A percentile compares a stretch with the other conserved stretches of the same genome.
phyloP scores from a whole-genome alignment of 352 stramenopile genomes.

The Aphanomyces astaci region DNA sequence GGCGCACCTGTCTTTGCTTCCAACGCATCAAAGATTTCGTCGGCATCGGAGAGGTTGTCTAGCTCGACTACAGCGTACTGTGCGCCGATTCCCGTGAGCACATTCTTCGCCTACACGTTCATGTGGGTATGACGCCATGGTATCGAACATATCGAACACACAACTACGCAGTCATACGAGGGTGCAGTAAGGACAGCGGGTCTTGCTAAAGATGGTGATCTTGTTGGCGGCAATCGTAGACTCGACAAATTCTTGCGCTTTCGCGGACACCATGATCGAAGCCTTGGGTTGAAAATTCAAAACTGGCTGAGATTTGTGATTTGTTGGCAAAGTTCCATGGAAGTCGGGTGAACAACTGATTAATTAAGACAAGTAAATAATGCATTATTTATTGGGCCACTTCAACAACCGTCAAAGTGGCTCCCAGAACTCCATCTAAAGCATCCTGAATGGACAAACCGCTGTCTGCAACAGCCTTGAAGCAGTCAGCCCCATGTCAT shows the following conservation, averaged over 20 bases:
- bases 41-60: conserved; percentile 59
- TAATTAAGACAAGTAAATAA: too few species aligned
- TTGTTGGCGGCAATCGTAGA: conserved; percentile 37
- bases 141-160: too few species aligned
- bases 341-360: background rate
- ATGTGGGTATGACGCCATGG: too few species aligned
- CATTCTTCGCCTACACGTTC: conserved; percentile 65
- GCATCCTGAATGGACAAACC: too few species aligned
- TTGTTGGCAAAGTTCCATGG: background rate
- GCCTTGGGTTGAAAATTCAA: background rate
- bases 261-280: conserved; percentile 1
- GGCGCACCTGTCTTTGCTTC: conserved; percentile 67
- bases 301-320: too few species aligned
- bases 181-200: conserved; percentile 90
- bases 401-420: too few species aligned
- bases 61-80: conserved; percentile 59
- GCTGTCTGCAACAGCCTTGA: too few species aligned
- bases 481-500: too few species aligned
- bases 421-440: too few species aligned
- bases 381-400: too few species aligned
- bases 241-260: conserved; percentile 49
- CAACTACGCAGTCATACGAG: conserved; percentile 29
- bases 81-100: conserved; percentile 53
- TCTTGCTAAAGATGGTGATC: conserved; percentile 88
- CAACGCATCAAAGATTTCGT: conserved; percentile 83